Conservation (phyloP, 2,329 filamentous ascomycete species). For the Ophiostoma australiae region DNA sequence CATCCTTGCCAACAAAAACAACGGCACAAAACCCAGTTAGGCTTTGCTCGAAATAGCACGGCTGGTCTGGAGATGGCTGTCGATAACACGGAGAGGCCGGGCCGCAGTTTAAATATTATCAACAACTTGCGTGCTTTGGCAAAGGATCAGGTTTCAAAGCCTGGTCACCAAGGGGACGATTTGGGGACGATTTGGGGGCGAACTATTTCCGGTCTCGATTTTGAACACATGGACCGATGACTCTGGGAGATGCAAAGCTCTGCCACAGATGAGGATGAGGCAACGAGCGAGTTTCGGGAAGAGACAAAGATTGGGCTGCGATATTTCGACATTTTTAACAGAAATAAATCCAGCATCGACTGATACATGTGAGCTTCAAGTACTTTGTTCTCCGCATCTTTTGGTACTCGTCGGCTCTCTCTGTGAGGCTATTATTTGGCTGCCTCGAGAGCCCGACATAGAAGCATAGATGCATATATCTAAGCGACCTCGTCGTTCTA, state of each 20-base stretch:
- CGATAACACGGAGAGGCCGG: not conserved
- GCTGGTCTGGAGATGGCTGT: not conserved
- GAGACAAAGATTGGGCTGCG: not conserved
- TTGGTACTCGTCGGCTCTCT: not conserved
- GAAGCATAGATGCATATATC: not conserved
- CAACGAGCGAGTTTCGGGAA: not conserved
- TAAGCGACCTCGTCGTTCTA: not conserved
- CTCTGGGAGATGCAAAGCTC: not conserved
- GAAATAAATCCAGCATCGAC: constrained; percentile 15
- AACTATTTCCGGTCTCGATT: constrained; percentile 10
- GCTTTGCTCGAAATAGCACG: not conserved
- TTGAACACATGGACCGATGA: constrained; percentile 15
- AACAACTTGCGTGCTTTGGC: not conserved
- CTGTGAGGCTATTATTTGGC: constrained; percentile 19
- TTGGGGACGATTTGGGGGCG: not conserved
- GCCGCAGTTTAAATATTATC: not conserved
- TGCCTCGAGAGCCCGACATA: constrained; percentile 10
- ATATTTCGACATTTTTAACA: constrained; percentile 23
- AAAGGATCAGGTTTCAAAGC: not conserved
- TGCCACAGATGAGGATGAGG: not conserved
- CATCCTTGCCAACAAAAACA: not conserved
- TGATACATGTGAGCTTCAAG: not conserved
- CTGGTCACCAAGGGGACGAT: not conserved
- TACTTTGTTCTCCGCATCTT: not conserved
- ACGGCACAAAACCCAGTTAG: not conserved